Evolutionary conservation across 805 yeast genomes (phyloP), one percentile per base, ranked within the genome.

Genomic region (Lipomyces sp.): DNA sequence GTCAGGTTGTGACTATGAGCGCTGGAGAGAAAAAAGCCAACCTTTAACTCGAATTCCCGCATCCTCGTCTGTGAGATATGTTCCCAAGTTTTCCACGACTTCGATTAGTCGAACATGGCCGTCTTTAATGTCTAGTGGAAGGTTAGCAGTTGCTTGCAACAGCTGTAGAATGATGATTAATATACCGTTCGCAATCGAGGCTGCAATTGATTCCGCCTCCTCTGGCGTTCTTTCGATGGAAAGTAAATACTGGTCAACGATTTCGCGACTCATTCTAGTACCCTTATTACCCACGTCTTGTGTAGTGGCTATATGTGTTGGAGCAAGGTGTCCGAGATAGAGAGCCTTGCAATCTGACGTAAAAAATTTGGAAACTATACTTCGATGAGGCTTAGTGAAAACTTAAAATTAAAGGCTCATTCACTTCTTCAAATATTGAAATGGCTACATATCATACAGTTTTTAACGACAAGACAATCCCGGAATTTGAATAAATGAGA

Each of bases 21-120:
- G 6, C 7, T 6, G 31, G 24, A 8, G 16, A 34, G n/a, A 8
- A 3, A 35, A 4, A 28, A 7, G 8, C 48, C 2, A 23, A 58
- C 66, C 65, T 47, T 74, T 77, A 5, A 74, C 64, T 53, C 95
- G 70, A 16, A 75, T 68, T 1, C 65, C 56, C 23, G 75, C 78
- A 52, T 80, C 81, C 6, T 79, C 83, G 2, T 84, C 77, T 1
- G 86, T 81, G 26, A 86, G 69, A 43, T 75, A 72, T 24, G 78
- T 79, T n/a, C 86, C 88, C 26, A 86, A 68, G 1, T 71, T 64
- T 40, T 78, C 73, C 7, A 86, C 78, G 38, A 85, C 69, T 41
- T 76, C 77, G 14, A 84, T 66, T 22, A 83, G 58, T 43, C 69
- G 72, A 1, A 68, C 48, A 7, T 61, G 48, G 29, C 63, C 66